phyloP scores from a whole-genome alignment of 371 early-diverging fungal genomes.

The Mucor mucedo region DNA sequence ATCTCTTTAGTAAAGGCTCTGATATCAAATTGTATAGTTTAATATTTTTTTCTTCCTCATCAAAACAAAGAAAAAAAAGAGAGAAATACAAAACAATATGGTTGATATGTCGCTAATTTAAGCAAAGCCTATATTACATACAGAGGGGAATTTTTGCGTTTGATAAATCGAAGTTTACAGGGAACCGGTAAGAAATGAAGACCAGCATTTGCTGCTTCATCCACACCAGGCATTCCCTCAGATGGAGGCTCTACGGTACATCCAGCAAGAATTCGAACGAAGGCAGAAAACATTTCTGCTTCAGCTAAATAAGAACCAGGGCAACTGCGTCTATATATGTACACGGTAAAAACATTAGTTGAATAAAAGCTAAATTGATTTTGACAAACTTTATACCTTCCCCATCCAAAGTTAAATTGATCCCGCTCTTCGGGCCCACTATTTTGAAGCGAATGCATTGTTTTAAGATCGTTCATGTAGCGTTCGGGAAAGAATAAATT shows the following conservation, averaged over 20 bases:
- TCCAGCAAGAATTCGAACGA: conserved; percentile 9
- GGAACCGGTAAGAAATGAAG: conserved; percentile 7
- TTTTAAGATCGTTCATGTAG: conserved; percentile 13
- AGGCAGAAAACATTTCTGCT: conserved; percentile 6
- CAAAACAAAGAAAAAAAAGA: no score
- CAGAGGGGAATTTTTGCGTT: background rate
- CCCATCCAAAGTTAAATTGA: conserved; percentile 31
- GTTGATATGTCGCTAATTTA: no score
- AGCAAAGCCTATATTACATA: no score
- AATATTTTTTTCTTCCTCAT: no score
- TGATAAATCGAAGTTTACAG: conserved; percentile 9
- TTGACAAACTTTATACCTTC: conserved; percentile 5
- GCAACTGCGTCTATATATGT: conserved; percentile 19
- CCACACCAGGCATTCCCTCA: conserved; percentile 9
- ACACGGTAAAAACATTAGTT: background rate
- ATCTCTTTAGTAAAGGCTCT: no score
- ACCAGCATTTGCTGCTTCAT: conserved; percentile 6
- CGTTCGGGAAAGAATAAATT: conserved; percentile 18
- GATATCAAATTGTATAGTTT: no score
- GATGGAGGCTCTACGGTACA: conserved; percentile 9
- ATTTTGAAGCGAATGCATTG: conserved; percentile 17
- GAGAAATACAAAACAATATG: no score
- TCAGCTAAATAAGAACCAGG: conserved; percentile 24
- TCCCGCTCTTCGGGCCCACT: conserved; percentile 19
- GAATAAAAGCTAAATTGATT: background rate